These are phyloP conservation scores for Phytopythium cucurbitacearum DNA, from an alignment of 352 stramenopile species.

Conservation along the genomic window DNA sequence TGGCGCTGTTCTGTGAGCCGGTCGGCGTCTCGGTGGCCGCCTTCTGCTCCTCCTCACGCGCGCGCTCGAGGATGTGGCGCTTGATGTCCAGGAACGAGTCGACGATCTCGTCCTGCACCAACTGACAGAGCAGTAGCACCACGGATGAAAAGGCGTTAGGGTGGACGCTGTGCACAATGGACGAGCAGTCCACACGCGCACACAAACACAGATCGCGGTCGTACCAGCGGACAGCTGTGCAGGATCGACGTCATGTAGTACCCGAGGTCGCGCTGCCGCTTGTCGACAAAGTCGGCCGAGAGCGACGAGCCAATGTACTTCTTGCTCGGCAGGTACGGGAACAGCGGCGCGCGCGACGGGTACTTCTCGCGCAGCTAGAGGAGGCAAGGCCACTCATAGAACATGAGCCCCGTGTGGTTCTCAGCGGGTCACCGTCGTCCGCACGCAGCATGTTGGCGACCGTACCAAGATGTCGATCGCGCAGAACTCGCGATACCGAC, in stretches of 20 bases:
- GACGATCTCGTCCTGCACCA: slow-evolving; percentile 84
- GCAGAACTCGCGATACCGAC: slow-evolving; percentile 82
- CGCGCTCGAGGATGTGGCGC: slow-evolving; percentile 72
- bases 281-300: slow-evolving; percentile 83
- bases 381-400: not conserved
- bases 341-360: slow-evolving; percentile 61
- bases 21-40: slow-evolving; percentile 19
- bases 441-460: not conserved
- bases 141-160: not conserved
- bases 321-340: slow-evolving; percentile 80
- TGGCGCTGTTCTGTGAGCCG: slow-evolving; percentile 10
- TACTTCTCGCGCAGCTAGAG: slow-evolving; percentile 81
- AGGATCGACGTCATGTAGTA: slow-evolving; percentile 86
- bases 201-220: not conserved
- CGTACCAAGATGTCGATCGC: slow-evolving; percentile 80
- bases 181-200: not conserved
- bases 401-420: not conserved
- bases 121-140: slow-evolving; percentile 18
- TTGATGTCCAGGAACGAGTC: slow-evolving; percentile 88
- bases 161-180: not conserved
- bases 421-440: too few relatives aligned
- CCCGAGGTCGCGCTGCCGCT: slow-evolving; percentile 80
- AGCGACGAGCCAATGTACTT: slow-evolving; percentile 86
- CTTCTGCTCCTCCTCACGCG: slow-evolving; percentile 42
- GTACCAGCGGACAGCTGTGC: slow-evolving; percentile 69